Evolutionary conservation across 495 filamentous ascomycete species (phyloP).

Genomic region (Aspergillus biplanus): DNA sequence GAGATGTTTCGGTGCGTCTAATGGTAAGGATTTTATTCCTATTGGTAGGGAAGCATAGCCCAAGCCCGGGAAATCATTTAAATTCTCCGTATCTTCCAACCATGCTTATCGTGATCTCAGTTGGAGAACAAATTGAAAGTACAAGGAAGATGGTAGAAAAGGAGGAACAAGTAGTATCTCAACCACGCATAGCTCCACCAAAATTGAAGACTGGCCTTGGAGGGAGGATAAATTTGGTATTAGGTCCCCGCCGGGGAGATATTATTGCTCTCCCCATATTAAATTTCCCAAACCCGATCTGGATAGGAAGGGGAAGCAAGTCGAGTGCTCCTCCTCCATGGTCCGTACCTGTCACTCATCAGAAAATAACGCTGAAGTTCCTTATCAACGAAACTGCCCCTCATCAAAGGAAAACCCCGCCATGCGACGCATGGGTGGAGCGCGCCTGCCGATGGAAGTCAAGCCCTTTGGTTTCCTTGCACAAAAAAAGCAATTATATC

Average conservation of each 20-base stretch:
- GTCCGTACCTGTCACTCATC: slow-evolving; percentile 26
- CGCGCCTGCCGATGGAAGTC: slow-evolving; percentile 31
- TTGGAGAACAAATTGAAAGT: slow-evolving; percentile 2
- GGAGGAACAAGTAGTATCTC: no score
- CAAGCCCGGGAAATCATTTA: not conserved
- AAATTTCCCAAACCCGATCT: slow-evolving; percentile 2
- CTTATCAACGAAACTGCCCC: slow-evolving; percentile 28
- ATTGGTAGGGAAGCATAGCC: slow-evolving; percentile 18
- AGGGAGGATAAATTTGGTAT: no score
- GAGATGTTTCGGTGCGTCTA: slow-evolving; percentile 21
- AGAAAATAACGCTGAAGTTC: slow-evolving; percentile 10
- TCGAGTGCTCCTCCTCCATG: no score
- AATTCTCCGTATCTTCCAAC: slow-evolving; percentile 8
- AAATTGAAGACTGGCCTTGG: no score
- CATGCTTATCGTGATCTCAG: not conserved
- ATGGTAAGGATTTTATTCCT: slow-evolving; percentile 14
- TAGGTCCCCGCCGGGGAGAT: no score
- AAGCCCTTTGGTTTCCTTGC: slow-evolving; percentile 5
- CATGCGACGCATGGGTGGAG: slow-evolving; percentile 30
- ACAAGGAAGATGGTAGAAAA: not conserved
- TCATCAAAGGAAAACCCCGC: slow-evolving; percentile 26
- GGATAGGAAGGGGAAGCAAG: not conserved
- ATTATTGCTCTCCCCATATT: not conserved
- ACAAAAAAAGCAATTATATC: slow-evolving; percentile 13
- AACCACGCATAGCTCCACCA: no score